A percentile compares a stretch with the other conserved stretches of the same genome.
Conservation (phyloP, 2,329 filamentous ascomycete genomes). For the Sordariomycetes sp. region DNA sequence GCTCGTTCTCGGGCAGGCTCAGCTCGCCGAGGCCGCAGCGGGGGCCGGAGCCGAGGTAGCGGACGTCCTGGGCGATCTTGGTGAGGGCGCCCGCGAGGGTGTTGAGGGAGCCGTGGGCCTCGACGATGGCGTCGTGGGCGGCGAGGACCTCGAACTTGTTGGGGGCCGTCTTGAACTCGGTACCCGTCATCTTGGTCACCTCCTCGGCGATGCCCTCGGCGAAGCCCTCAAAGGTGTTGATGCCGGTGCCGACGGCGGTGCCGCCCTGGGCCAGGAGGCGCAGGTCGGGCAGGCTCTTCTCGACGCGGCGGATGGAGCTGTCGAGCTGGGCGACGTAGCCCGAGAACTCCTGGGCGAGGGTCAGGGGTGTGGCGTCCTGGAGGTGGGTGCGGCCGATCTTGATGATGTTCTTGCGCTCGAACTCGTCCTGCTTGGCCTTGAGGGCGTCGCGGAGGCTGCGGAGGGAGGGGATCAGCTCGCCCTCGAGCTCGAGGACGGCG, state of each 20-base stretch:
- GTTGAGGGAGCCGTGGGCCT: constrained; percentile 88
- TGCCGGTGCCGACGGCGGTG: constrained; percentile 90
- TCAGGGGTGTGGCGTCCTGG: constrained; percentile 92
- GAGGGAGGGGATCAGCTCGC: constrained; percentile 70
- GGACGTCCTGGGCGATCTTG: constrained; percentile 97
- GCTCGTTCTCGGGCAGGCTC: constrained; percentile 91
- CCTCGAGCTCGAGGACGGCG: constrained; percentile 84
- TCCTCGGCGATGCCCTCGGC: constrained; percentile 86
- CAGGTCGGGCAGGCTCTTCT: constrained; percentile 71
- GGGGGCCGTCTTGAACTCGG: constrained; percentile 86
- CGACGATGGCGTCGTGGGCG: constrained; percentile 89
- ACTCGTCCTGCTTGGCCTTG: constrained; percentile 78
- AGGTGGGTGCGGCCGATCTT: constrained; percentile 98
- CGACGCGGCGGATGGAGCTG: constrained; percentile 75
- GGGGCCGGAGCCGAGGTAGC: constrained; percentile 90
- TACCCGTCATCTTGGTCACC: constrained; percentile 84
- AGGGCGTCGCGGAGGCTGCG: constrained; percentile 71
- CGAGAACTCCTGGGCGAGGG: constrained; percentile 93
- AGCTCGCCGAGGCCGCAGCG: constrained; percentile 94
- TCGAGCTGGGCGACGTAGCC: constrained; percentile 94
- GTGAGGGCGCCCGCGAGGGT: constrained; percentile 82
- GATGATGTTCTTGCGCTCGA: constrained; percentile 78
- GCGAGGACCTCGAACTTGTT: constrained; percentile 99
- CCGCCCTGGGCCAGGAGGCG: constrained; percentile 85
- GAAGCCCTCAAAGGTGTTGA: constrained; percentile 96